Percentiles rank a stretch among this genome's conserved stretches.
These are phyloP conservation scores for Mortierella sp. DNA, from an alignment of 371 early-diverging fungal species.

Conservation along the genomic window DNA sequence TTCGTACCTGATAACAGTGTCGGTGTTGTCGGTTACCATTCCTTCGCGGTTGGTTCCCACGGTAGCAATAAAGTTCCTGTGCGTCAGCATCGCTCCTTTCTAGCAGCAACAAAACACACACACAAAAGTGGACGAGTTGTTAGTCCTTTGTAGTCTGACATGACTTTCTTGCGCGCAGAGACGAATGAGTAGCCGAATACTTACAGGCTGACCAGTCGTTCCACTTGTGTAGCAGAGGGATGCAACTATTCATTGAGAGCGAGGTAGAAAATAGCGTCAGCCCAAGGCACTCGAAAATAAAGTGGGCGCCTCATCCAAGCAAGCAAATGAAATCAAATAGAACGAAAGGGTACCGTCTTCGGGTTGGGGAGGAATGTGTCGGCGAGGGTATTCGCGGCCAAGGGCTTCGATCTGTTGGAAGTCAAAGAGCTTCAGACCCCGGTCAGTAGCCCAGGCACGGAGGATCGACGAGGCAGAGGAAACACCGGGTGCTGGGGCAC, in stretches of 20 bases:
- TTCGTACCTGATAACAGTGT: slow-evolving; percentile 43
- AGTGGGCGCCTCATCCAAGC: not conserved
- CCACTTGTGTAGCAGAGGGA: slow-evolving; percentile 95
- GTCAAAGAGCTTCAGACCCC: slow-evolving; percentile 63
- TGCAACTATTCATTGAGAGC: slow-evolving; percentile 7
- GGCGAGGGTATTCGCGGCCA: slow-evolving; percentile 67
- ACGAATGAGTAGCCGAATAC: slow-evolving; percentile 63
- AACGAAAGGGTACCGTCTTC: slow-evolving; percentile 19
- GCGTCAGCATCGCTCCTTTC: slow-evolving; percentile 70
- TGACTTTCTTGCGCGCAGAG: not conserved
- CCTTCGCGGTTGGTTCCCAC: slow-evolving; percentile 32
- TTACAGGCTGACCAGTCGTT: slow-evolving; percentile 82
- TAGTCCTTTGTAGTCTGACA: not conserved
- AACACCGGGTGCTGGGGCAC: slow-evolving; percentile 2
- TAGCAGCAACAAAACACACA: not conserved
- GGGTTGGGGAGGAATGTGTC: slow-evolving; percentile 51
- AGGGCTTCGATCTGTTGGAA: slow-evolving; percentile 72
- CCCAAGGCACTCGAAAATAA: not conserved
- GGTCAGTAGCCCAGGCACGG: slow-evolving; percentile 60
- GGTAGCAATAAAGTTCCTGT: slow-evolving; percentile 64
- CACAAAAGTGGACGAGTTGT: slow-evolving; percentile 54
- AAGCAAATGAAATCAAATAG: too few species aligned
- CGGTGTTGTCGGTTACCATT: slow-evolving; percentile 14
- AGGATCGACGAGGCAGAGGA: slow-evolving; percentile 53
- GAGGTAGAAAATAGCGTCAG: not conserved